Percentiles rank a stretch among this genome's conserved stretches.
Evolutionary conservation across 768 basidiomycete species (phyloP).

Genomic region (Hypholoma fasciculare): DNA sequence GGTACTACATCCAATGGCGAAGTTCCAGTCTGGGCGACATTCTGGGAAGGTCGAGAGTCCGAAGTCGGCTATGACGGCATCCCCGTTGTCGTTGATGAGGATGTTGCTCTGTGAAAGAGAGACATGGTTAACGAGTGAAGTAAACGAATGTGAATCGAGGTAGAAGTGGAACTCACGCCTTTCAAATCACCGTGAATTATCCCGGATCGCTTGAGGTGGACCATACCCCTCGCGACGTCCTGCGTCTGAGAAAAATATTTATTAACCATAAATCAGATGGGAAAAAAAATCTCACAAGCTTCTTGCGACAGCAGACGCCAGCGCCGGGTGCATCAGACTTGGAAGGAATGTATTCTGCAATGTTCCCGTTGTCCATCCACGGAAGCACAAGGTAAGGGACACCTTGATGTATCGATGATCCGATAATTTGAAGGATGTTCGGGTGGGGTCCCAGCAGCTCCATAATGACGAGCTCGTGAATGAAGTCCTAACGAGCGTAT

Average conservation of each 20-base stretch:
- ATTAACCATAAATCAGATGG: neutral
- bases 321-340: neutral
- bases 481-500: conserved; percentile 1
- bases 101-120: conserved; percentile 11
- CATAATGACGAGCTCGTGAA: conserved; percentile 13
- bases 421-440: conserved; percentile 9
- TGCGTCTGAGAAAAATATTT: conserved; percentile 17
- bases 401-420: neutral
- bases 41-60: conserved; percentile 10
- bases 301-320: neutral
- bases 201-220: conserved; percentile 22
- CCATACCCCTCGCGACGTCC: conserved; percentile 27
- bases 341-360: conserved; percentile 16
- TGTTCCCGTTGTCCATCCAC: conserved; percentile 30
- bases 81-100: conserved; percentile 9
- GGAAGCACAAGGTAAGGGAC: conserved; percentile 22
- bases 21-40: neutral
- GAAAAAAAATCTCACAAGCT: neutral
- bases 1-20: neutral
- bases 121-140: neutral
- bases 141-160: neutral
- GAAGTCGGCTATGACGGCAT: conserved; percentile 16
- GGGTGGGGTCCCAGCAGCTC: conserved; percentile 8
- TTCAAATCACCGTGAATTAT: conserved; percentile 44
- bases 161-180: conserved; percentile 19